Percentiles rank a stretch among this genome's conserved stretches.
phyloP scores from a whole-genome alignment of 345 rosid genomes.

The Eucalyptus pauciflora region DNA sequence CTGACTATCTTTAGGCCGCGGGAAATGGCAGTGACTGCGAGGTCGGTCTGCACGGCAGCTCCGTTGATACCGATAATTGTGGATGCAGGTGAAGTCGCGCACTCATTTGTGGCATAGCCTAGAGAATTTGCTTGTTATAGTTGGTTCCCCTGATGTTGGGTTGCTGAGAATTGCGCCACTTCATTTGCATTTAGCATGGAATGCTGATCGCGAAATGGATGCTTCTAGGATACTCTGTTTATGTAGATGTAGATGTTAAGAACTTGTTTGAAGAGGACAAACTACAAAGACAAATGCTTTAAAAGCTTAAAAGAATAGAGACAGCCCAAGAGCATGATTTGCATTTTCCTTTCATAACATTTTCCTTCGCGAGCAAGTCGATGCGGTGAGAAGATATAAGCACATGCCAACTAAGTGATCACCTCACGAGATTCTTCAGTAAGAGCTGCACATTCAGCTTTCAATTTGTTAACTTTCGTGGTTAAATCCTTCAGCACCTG shows the following conservation, averaged over 20 bases:
- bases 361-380: not conserved
- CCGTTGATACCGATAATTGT: slow-evolving; percentile 22
- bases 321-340: not conserved
- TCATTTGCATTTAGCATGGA: not conserved
- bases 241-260: not conserved
- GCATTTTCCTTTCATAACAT: not conserved
- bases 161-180: not conserved
- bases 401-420: not conserved
- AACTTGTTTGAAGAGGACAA: not conserved
- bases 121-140: too few relatives aligned
- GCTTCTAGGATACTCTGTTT: not conserved
- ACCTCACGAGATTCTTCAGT: slow-evolving; percentile 77
- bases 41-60: slow-evolving; percentile 32
- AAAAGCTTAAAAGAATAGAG: not conserved
- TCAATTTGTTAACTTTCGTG: slow-evolving; percentile 6
- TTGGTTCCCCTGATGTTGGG: not conserved
- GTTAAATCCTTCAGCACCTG: too few relatives aligned
- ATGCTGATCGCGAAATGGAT: not conserved
- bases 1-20: slow-evolving; percentile 14
- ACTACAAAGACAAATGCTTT: not conserved
- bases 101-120: not conserved
- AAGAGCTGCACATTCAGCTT: slow-evolving; percentile 34
- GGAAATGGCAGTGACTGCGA: slow-evolving; percentile 40
- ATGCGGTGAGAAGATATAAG: not conserved
- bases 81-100: slow-evolving; percentile 15